Evolutionary conservation across 2,329 filamentous ascomycete genomes (phyloP), one percentile per base, ranked within the genome.

Genomic region (Colletotrichum navitas): DNA sequence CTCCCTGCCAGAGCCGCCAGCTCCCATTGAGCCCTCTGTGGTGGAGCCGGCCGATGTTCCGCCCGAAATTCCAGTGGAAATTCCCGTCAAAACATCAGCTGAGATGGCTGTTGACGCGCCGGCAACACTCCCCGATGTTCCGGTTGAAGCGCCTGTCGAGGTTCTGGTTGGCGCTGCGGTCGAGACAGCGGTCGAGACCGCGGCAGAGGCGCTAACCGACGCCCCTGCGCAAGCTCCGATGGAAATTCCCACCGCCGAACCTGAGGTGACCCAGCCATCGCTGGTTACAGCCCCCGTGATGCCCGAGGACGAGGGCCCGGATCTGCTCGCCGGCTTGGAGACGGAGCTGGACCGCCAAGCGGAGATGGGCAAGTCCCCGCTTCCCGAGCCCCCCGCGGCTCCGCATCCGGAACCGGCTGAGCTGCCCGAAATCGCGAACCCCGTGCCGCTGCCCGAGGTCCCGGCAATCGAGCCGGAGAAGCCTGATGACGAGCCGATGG

Each of bases 241-340:
- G 14, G 58, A 69, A 43, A 32, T 64, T 1, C 60, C 60, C 11
- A 51, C 43, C 18, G 72, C 68, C 14, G 68, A 61, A 32, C 59
- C 63, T 5, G 68, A 72, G 29, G 5, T 18, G 24, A 41, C 55
- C n/a, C 47, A 55, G 1, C 24, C 71, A 14, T 39, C 58, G 2
- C 34, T 32, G 12, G 63, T 36, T 14, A 34, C 62, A 39, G 66
- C 62, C 6, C 56, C 59, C 1, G 32, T 63, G 24, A 24, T 60
- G 2, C 36, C 72, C 29, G 45, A 45, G 26, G 71, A 74, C 24
- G 71, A 74, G 3, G 73, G 71, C 7, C 73, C 73, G 5, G 73
- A 74, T 52, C 61, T 74, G 63, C 60, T 74, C 4, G 66, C 73
- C 10, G 73, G 73, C 14, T 34, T 74, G 32, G 73, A 74, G 63